Evolutionary conservation across 768 basidiomycete species (phyloP), one percentile per base, ranked within the genome.

Genomic region (Cystofilobasidium ferigula): DNA sequence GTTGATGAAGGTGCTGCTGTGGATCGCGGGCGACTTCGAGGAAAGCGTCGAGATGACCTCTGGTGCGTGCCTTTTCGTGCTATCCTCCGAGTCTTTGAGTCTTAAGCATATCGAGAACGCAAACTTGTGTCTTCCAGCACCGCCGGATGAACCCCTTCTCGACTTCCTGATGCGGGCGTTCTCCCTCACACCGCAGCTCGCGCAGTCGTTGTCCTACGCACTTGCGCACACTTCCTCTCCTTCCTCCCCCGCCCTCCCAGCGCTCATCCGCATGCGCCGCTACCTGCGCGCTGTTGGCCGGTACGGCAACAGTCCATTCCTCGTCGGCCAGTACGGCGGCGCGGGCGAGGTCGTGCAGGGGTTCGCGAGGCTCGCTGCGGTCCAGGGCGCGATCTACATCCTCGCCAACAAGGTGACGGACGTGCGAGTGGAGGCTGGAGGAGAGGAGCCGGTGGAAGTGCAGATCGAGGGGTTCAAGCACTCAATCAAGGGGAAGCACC

Each of bases 291-390:
- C 91, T 0, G 77, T 84, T 22, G 92, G 93, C 3, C 81, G 89
- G 35, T 97, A 95, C 72, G 93, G 93, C 75, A 81, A 68, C n/a
- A 42, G 76, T n/a, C 84, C 84, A 0, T 97, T 91, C 77, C 82
- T 98, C 20, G 80, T 98, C n/a, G 90, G 90, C 0, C 90, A 95
- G 70, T 97, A 95, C 73, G 94, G 94, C 22, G 89, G 91, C 24
- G 80, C 86, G 0, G 94, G 94, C 6, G 94, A 97, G 72, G 84
- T 97, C 14, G 82, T 87, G 0, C 94, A 97, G 76, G 93, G 92
- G 2, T 98, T 80, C 18, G 14, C 57, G 73, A 88, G 92, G 20
- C 83, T 87, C 26, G 81, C 89, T 18, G 94, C 94, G 2, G 93
- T 98, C 0, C 75, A 76, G 64, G 79, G 78, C 4, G 78, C 78